These are phyloP conservation scores for Ramaria sp. DNA, from an alignment of 768 basidiomycete genomes.

Conservation along the genomic window DNA sequence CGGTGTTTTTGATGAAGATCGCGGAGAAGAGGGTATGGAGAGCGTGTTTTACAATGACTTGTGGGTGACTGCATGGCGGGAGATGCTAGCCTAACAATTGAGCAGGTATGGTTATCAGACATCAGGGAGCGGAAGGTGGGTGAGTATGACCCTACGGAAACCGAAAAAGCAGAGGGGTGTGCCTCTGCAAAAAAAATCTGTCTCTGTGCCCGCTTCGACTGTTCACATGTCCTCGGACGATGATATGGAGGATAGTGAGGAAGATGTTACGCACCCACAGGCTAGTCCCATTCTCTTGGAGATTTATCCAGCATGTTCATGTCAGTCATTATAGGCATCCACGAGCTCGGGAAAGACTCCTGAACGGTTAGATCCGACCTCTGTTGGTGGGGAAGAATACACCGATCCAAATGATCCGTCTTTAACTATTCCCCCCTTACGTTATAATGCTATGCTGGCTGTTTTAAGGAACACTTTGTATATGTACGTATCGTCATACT, in stretches of 20 bases:
- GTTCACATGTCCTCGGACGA: constrained; percentile 9
- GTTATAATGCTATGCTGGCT: constrained; percentile 86
- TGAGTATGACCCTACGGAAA: constrained; percentile 56
- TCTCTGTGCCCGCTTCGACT: constrained; percentile 13
- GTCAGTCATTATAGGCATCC: too few species aligned
- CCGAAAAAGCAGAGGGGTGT: constrained; percentile 37
- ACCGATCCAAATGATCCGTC: constrained; percentile 54
- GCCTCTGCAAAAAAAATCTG: constrained; percentile 32
- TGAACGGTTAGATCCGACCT: background rate
- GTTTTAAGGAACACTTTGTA: constrained; percentile 77
- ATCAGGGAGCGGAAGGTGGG: constrained; percentile 65
- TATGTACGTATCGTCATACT: constrained; percentile 40
- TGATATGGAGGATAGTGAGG: constrained; percentile 18
- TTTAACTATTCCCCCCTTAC: constrained; percentile 49
- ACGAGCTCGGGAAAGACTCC: too few species aligned
- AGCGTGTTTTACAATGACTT: constrained; percentile 84
- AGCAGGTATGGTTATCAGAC: constrained; percentile 70
- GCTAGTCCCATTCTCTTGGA: background rate
- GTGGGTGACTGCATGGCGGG: constrained; percentile 27
- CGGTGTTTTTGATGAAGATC: constrained; percentile 82
- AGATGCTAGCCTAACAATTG: background rate
- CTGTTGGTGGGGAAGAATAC: constrained; percentile 21
- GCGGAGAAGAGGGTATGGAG: constrained; percentile 71
- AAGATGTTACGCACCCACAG: constrained; percentile 3
- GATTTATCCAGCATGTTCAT: background rate